These are phyloP conservation scores for Penicillium paneum DNA, from an alignment of 2,329 filamentous ascomycete species.

Conservation along the genomic window DNA sequence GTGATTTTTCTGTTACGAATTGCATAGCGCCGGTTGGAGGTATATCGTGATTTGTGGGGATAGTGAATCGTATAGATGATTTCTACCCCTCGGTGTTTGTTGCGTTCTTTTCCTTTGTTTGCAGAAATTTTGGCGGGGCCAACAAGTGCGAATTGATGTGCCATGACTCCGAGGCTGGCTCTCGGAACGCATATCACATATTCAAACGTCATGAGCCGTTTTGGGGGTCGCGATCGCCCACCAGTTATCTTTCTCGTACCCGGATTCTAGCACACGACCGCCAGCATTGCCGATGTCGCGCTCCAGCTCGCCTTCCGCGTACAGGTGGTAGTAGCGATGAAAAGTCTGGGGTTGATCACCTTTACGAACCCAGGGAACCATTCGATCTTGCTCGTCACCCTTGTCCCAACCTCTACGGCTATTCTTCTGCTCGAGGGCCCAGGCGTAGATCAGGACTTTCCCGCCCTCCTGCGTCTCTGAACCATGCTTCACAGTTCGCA, in stretches of 20 bases:
- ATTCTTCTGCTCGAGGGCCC: conserved; percentile 87
- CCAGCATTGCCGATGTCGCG: conserved; percentile 71
- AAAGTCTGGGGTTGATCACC: conserved; percentile 55
- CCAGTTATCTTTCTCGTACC: conserved; percentile 98
- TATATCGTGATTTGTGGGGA: conserved; percentile 34
- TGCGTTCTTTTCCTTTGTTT: conserved; percentile 14
- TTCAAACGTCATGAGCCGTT: conserved; percentile 15
- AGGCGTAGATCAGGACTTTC: conserved; percentile 79
- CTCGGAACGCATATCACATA: conserved; percentile 20
- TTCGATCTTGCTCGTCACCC: conserved; percentile 78
- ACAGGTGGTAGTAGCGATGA: conserved; percentile 92
- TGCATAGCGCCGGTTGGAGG: conserved; percentile 41
- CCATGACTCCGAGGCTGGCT: conserved; percentile 30
- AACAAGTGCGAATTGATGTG: conserved; percentile 6
- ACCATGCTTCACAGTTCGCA: conserved; percentile 58
- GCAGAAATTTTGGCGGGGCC: conserved; percentile 5
- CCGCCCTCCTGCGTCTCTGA: conserved; percentile 47
- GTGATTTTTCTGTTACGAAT: conserved; percentile 32
- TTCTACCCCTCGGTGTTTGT: conserved; percentile 15
- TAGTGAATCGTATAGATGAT: conserved; percentile 29
- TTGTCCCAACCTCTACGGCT: conserved; percentile 88
- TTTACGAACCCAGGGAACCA: conserved; percentile 89
- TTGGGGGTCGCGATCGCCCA: conserved; percentile 67
- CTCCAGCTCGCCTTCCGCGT: conserved; percentile 81
- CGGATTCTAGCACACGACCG: conserved; percentile 70